Conservation (phyloP, 208 protist genomes). For the Trypanosoma cruzi region DNA sequence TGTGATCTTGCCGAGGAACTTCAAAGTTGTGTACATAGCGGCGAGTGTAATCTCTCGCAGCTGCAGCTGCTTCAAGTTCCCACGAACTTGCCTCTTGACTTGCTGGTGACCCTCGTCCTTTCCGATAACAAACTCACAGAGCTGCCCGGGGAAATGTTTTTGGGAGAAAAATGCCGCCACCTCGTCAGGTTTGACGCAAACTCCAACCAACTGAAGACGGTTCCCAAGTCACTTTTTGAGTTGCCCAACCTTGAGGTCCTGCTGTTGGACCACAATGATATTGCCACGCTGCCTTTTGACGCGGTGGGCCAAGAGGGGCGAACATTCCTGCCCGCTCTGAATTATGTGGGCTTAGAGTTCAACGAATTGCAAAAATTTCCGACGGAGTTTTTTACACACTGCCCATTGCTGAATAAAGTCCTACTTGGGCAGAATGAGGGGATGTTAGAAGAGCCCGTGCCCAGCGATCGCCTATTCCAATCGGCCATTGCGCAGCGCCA, state of each 20-base stretch:
- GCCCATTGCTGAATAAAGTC: slow-evolving; percentile 51
- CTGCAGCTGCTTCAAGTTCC: slow-evolving; percentile 46
- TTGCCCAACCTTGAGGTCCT: slow-evolving; percentile 68
- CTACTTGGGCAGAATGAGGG: slow-evolving; percentile 67
- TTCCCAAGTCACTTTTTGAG: slow-evolving; percentile 68
- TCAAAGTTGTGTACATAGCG: slow-evolving; percentile 34
- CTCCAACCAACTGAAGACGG: slow-evolving; percentile 56
- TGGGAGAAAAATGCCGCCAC: slow-evolving; percentile 28
- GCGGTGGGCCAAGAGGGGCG: slow-evolving; percentile 9
- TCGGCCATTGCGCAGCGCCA: slow-evolving; percentile 23
- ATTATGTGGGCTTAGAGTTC: slow-evolving; percentile 66
- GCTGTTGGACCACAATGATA: slow-evolving; percentile 69
- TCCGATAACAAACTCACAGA: slow-evolving; percentile 58
- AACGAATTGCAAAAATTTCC: slow-evolving; percentile 67
- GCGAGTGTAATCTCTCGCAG: slow-evolving; percentile 67
- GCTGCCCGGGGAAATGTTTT: slow-evolving; percentile 51
- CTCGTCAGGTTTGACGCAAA: slow-evolving; percentile 63
- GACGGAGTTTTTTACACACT: slow-evolving; percentile 63
- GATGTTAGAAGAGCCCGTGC: slow-evolving; percentile 58
- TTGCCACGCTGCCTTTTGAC: slow-evolving; percentile 31
- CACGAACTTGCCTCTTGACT: slow-evolving; percentile 34
- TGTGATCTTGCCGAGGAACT: slow-evolving; percentile 57
- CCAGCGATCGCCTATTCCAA: slow-evolving; percentile 32
- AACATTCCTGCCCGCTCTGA: slow-evolving; percentile 51
- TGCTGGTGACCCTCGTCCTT: slow-evolving; percentile 49